Percentiles rank a stretch among this genome's conserved stretches.
Conservation (phyloP, 1,284 basidiomycete species). For the Austroboletus niveus region DNA sequence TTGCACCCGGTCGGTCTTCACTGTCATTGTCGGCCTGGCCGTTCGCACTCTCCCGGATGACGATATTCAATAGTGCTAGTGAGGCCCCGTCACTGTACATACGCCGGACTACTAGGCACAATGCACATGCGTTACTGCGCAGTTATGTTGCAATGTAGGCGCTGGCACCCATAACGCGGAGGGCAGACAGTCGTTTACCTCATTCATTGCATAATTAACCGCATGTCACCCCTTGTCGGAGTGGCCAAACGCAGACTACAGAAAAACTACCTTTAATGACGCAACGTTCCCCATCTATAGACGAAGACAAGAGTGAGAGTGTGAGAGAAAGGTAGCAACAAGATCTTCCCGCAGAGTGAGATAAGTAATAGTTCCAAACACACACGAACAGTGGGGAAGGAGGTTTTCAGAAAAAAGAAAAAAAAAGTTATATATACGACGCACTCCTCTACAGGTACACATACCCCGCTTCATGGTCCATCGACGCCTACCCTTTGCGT, state of each 20-base stretch:
- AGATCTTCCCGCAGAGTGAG: background rate
- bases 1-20: too few species aligned
- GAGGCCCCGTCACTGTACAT: too few species aligned
- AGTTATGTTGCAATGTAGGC: too few species aligned
- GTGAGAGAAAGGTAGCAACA: slow-evolving; percentile 1
- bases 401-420: background rate
- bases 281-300: slow-evolving; percentile 10
- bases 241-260: slow-evolving; percentile 3
- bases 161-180: too few species aligned
- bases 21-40: too few species aligned
- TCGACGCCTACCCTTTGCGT: slow-evolving; percentile 24
- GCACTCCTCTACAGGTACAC: background rate
- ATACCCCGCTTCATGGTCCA: slow-evolving; percentile 9
- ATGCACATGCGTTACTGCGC: too few species aligned
- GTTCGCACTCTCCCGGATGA: too few species aligned
- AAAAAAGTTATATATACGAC: background rate
- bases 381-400: background rate
- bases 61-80: too few species aligned
- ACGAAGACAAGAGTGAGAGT: background rate
- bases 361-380: slow-evolving; percentile 4
- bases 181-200: too few species aligned
- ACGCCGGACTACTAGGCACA: too few species aligned
- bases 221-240: background rate
- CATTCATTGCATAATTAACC: slow-evolving; percentile 5
- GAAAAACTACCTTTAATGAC: slow-evolving; percentile 2